Conservation (phyloP, 768 basidiomycete genomes). For the Porphyrellus cyaneotinctus region DNA sequence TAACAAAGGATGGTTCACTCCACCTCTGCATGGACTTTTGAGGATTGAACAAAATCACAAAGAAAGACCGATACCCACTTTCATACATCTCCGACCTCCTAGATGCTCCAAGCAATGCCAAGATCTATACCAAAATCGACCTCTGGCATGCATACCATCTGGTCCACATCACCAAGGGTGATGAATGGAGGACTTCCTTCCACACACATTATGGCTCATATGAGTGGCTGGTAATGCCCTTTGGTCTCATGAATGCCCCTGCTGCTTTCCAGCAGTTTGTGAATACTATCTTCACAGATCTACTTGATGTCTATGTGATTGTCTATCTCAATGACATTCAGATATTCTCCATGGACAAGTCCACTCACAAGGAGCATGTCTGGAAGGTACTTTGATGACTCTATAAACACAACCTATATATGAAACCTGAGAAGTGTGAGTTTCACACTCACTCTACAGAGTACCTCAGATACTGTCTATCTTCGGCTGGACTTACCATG, state of each 20-base stretch:
- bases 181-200: neutral
- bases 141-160: neutral
- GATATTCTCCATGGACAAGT: neutral
- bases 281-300: neutral
- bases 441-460: neutral
- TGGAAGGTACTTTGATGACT: neutral
- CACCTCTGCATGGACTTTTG: too few species aligned
- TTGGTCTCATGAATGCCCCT: too few species aligned
- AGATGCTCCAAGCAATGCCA: too few species aligned
- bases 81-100: too few species aligned
- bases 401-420: too few species aligned
- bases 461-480: neutral
- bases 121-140: too few species aligned
- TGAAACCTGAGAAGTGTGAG: too few species aligned
- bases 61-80: too few species aligned
- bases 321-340: neutral
- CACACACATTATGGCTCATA: neutral
- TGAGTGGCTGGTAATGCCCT: neutral
- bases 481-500: neutral
- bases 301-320: neutral
- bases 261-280: neutral
- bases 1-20: too few species aligned
- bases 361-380: neutral
- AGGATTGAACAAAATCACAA: too few species aligned
- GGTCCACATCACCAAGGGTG: neutral